Percentiles rank a stretch among this genome's conserved stretches.
These are phyloP conservation scores for Trichoderma sp. DNA, from an alignment of 2,329 filamentous ascomycete species.

Conservation along the genomic window DNA sequence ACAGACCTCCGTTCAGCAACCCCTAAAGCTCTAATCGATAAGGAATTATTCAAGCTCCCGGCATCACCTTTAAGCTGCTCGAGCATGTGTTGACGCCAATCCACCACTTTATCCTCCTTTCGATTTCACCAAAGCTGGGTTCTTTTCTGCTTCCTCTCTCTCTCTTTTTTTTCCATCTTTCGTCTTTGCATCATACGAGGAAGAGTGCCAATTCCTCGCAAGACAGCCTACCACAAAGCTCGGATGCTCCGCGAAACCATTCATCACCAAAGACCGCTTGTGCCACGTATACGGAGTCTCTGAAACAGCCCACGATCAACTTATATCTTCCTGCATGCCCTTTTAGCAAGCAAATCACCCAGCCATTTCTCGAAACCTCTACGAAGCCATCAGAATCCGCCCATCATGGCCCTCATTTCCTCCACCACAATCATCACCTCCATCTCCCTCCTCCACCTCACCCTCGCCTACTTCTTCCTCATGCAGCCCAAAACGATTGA, in stretches of 20 bases:
- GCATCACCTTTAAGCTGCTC: conserved; percentile 2
- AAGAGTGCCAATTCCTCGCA: not conserved
- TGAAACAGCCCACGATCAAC: not conserved
- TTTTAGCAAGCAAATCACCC: not conserved
- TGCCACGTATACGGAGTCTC: conserved; percentile 20
- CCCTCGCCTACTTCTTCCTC: conserved; percentile 81
- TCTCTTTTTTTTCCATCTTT: not conserved
- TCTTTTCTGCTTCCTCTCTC: not conserved
- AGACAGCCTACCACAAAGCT: not conserved
- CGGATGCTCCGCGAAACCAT: not conserved
- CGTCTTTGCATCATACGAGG: not conserved
- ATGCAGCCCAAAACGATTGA: conserved; percentile 70
- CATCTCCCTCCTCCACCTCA: conserved; percentile 81
- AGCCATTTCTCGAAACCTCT: not conserved
- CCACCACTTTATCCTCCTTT: not conserved
- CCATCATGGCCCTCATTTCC: conserved; percentile 77
- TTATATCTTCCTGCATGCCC: not conserved
- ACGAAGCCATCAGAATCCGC: not conserved
- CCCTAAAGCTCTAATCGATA: conserved; percentile 19
- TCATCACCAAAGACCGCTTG: not conserved
- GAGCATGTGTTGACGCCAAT: conserved; percentile 2
- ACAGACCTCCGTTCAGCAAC: not conserved
- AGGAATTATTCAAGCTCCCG: not conserved
- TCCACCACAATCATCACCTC: conserved; percentile 78
- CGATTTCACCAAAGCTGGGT: not conserved